Evolutionary conservation across 2,329 filamentous ascomycete genomes (phyloP), one percentile per base, ranked within the genome.

Genomic region (Diaporthe velutina): DNA sequence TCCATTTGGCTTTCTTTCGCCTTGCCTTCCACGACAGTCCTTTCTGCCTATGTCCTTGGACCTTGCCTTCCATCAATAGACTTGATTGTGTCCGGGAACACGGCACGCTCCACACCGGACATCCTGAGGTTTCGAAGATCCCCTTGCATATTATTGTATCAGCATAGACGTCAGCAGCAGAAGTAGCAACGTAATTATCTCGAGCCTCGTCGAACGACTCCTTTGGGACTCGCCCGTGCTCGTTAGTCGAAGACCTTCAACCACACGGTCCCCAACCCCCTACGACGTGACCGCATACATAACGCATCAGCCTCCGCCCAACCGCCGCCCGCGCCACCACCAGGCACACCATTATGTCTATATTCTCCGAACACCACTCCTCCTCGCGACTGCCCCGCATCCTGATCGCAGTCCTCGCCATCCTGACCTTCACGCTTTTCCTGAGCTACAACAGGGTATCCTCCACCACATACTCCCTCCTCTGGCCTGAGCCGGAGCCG

Each of bases 391-490:
- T 81, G 48, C 82, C 83, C 35, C 71, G 80, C 40, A 77, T 83
- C 76, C 75, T 83, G 76, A 60, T 83, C 70, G 78, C 80, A 55
- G 76, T 81, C 76, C 81, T 85, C 79, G 79, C 83, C 77, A 35
- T 84, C 64, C 75, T 79, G 40, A 45, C 67, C 72, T 15, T 74
- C 40, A 83, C 81, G 68, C 71, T 83, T 67, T 81, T 83, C 76
- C 78, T 83, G n/a, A 82, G 80, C 77, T 79, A 79, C 77, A 81
- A 79, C 22, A 82, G 83, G 58, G 80, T 84, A 52, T 78, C 79
- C 71, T 76, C 77, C 55, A 77, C 80, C 66, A 77, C 80, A 70
- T 77, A 75, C 30, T 61, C 74, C 9, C 71, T 70, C n/a, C 17
- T 74, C 33, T 54, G 42, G 70, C 66, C 75, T 33, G 57, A 72